Conservation (phyloP, 164 flowering plant genomes). For the Sedum album region DNA sequence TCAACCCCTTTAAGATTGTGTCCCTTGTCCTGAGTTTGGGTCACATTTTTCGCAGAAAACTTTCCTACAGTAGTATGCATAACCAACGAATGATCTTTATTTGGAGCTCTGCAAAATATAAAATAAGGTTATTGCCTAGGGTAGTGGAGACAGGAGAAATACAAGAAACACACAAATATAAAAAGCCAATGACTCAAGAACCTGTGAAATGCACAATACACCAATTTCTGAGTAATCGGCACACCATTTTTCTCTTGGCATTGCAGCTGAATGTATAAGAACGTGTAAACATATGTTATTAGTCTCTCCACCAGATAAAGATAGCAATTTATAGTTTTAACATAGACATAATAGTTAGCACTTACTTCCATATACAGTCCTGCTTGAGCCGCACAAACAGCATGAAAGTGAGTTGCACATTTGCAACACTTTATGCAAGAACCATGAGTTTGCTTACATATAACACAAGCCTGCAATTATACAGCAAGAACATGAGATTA, state of each 20-base stretch:
- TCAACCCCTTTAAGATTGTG: conserved; percentile 39
- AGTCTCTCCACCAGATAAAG: neutral
- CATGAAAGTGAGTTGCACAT: conserved; percentile 87
- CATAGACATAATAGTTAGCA: neutral
- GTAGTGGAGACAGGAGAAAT: too few relatives aligned
- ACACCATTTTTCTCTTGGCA: conserved; percentile 67
- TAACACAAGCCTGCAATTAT: conserved; percentile 56
- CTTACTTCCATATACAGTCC: conserved; percentile 90
- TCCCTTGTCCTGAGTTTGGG: conserved; percentile 32
- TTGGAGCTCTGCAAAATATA: conserved; percentile 52
- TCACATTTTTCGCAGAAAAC: conserved; percentile 57
- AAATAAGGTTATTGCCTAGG: conserved; percentile 5
- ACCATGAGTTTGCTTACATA: conserved; percentile 89
- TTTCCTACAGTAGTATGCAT: conserved; percentile 63
- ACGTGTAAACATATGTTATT: neutral
- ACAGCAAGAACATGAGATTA: neutral
- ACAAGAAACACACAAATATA: neutral
- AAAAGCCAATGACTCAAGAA: conserved; percentile 12
- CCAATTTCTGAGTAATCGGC: conserved; percentile 57
- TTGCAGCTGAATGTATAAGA: conserved; percentile 54
- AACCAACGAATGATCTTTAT: conserved; percentile 63
- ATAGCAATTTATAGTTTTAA: neutral
- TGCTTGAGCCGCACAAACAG: conserved; percentile 87
- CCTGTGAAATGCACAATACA: conserved; percentile 89
- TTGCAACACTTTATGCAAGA: conserved; percentile 89